A percentile compares a stretch with the other conserved stretches of the same genome.
Conservation (phyloP, 1,284 basidiomycete species). For the Microstroma glucosiphilum region DNA sequence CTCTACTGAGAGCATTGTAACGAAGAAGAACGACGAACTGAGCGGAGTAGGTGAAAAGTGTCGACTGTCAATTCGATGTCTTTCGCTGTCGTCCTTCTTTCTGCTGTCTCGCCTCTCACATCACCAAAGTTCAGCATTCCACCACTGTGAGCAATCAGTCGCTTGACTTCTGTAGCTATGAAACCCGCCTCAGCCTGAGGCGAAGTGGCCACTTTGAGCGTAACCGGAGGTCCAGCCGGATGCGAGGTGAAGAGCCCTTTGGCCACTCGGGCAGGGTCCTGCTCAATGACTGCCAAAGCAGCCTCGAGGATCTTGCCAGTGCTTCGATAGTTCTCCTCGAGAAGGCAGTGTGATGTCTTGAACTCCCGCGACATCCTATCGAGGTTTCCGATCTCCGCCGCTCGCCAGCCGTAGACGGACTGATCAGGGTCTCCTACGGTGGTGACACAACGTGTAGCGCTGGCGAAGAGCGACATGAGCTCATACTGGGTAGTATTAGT, state of each 20-base stretch:
- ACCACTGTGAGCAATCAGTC: slow-evolving; percentile 67
- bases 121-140: slow-evolving; percentile 68
- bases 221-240: slow-evolving; percentile 58
- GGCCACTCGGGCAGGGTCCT: slow-evolving; percentile 68
- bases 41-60: slow-evolving; percentile 16
- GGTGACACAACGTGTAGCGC: slow-evolving; percentile 58
- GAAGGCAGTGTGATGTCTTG: slow-evolving; percentile 59
- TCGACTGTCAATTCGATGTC: not conserved
- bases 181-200: slow-evolving; percentile 34
- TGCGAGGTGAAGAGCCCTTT: slow-evolving; percentile 73
- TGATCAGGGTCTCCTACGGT: slow-evolving; percentile 74
- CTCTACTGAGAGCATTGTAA: slow-evolving; percentile 73
- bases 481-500: slow-evolving; percentile 81
- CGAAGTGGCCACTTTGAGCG: slow-evolving; percentile 20
- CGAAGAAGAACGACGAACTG: slow-evolving; percentile 59
- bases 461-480: slow-evolving; percentile 69
- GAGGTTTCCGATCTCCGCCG: slow-evolving; percentile 57
- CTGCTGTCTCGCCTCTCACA: slow-evolving; percentile 54
- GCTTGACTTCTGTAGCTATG: slow-evolving; percentile 73
- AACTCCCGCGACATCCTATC: slow-evolving; percentile 39
- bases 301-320: slow-evolving; percentile 70
- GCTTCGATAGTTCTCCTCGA: slow-evolving; percentile 84
- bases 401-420: slow-evolving; percentile 64
- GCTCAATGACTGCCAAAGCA: slow-evolving; percentile 70
- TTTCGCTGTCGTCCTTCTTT: too few relatives aligned